A percentile compares a stretch with the other conserved stretches of the same genome.
These are phyloP conservation scores for Suillus decipiens DNA, from an alignment of 768 basidiomycete species.

Conservation along the genomic window DNA sequence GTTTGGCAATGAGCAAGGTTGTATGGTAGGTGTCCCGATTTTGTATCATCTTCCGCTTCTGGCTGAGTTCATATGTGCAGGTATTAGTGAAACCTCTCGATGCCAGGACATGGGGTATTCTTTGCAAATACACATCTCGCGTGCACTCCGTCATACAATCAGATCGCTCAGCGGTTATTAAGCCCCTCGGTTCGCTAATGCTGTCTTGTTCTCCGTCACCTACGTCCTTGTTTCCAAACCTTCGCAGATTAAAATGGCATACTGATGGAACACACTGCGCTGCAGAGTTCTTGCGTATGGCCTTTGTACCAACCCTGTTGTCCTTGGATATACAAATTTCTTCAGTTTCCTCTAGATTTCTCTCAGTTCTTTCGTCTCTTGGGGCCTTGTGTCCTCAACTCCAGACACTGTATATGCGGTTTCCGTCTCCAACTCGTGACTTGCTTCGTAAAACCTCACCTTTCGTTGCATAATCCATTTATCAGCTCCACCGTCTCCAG, in stretches of 20 bases:
- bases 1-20: neutral
- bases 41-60: neutral
- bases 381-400: neutral
- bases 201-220: conserved; percentile 19
- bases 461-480: neutral
- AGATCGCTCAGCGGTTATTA: neutral
- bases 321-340: neutral
- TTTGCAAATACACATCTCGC: conserved; percentile 19
- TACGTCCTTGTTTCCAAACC: conserved; percentile 23
- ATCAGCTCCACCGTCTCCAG: neutral
- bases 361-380: conserved; percentile 2
- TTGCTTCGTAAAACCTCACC: neutral
- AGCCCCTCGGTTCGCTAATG: conserved; percentile 11
- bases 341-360: neutral
- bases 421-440: neutral
- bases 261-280: conserved; percentile 22
- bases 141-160: conserved; percentile 18
- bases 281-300: conserved; percentile 25
- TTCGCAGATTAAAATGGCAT: conserved; percentile 24
- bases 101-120: conserved; percentile 19
- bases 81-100: neutral
- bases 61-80: neutral
- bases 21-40: neutral
- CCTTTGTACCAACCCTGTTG: conserved; percentile 26
- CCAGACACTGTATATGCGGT: neutral